Base-by-base conservation (phyloP, 371 early-diverging fungal species). In the Apophysomyces variabilis region DNA sequence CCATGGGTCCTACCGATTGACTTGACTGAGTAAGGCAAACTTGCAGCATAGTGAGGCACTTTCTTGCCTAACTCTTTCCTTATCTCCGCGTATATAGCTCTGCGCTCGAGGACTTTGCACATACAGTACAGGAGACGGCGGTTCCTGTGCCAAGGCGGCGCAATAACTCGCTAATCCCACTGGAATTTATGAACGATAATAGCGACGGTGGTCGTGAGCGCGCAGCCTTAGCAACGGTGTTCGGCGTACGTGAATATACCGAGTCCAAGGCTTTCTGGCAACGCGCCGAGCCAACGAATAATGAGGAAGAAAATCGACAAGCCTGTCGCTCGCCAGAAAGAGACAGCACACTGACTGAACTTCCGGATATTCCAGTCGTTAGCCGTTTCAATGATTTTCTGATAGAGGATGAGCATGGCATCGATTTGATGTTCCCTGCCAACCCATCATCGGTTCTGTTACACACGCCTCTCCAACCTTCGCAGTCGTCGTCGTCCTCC, bases 201-300 rank as follows among this genome's bases (percentile, higher is more conserved):
- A 70, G 65, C 41, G 79, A 79, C 65, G 79, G 79, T 36, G 74
- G 76, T 8, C 61, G 73, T 43, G 83, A 82, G 61, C 73, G 78
- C 45, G 83, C 80, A 26, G 80, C 83, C 8, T 46, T 82, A 11
- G 83, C 83, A 5, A 79, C 80, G 6, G 83, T 82, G 4, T 82
- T 82, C 68, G 83, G 83, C 56, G 78, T 79, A 6, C 78, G 75
- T 35, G 83, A 82, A 62, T 82, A 82, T 38, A 72, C 78, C 18
- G 78, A 79, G 57, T 74, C 76, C 5, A 79, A 79, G 56, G 64
- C 76, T 36, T 73, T 82, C 26, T 82, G 83, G 83, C 78, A 82
- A 46, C 65, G 74, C 11, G 72, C 73, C 38, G 41, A 60, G 2
- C 38, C 63, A 16, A 36, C 18, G 16, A 43, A 64, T 43, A 18